These are phyloP conservation scores for Penicillium dipodomyicola DNA, from an alignment of 495 filamentous ascomycete genomes.

Conservation along the genomic window DNA sequence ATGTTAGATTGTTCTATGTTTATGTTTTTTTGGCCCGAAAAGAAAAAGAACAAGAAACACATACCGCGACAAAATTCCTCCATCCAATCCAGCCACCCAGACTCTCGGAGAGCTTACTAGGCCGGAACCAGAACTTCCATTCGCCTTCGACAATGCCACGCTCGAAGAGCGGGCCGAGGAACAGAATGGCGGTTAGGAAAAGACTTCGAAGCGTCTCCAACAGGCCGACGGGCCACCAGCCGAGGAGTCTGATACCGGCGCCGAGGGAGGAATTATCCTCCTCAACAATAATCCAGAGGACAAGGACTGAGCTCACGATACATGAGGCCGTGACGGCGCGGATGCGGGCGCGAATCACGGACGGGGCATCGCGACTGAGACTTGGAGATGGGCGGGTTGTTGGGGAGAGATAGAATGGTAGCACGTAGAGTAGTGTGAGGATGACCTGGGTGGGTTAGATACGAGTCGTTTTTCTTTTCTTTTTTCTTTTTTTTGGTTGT, in stretches of 20 bases:
- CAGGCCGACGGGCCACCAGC: constrained; percentile 70
- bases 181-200: constrained; percentile 73
- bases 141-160: constrained; percentile 65
- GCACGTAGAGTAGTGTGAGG: constrained; percentile 82
- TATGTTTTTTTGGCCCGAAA: too few relatives aligned
- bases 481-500: not conserved
- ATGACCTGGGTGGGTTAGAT: constrained; percentile 49
- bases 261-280: constrained; percentile 42
- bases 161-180: constrained; percentile 81
- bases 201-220: constrained; percentile 56
- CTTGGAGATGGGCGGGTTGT: constrained; percentile 77
- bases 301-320: constrained; percentile 55
- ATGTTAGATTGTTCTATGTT: not conserved
- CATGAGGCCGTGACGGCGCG: constrained; percentile 72
- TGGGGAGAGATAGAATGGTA: constrained; percentile 82
- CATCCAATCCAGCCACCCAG: constrained; percentile 61
- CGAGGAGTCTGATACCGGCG: constrained; percentile 63
- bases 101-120: constrained; percentile 41
- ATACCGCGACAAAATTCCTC: constrained; percentile 62
- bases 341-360: constrained; percentile 84
- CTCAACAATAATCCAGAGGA: constrained; percentile 58
- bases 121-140: constrained; percentile 63
- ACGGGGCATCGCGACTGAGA: constrained; percentile 82
- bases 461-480: not conserved
- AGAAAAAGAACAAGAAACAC: not conserved